A percentile compares a stretch with the other conserved stretches of the same genome.
These are phyloP conservation scores for Xylariaceae sp. DNA, from an alignment of 2,329 filamentous ascomycete species.

Conservation along the genomic window DNA sequence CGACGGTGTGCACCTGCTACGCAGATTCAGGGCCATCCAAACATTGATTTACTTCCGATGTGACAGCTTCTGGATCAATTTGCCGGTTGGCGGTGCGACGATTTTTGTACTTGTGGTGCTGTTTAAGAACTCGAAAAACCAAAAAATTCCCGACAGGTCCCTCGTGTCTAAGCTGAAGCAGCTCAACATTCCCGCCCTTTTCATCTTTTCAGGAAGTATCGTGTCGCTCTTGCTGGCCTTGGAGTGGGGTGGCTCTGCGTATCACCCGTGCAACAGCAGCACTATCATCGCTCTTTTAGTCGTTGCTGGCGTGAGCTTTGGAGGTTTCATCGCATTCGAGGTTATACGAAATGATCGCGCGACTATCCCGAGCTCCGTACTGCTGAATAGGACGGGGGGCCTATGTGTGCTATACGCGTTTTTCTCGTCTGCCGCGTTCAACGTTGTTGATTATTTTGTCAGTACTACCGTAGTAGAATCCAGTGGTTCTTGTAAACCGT, in stretches of 20 bases:
- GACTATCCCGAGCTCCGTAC: slow-evolving; percentile 11
- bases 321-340: slow-evolving; percentile 3
- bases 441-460: slow-evolving; percentile 14
- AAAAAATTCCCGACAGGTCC: slow-evolving; percentile 4
- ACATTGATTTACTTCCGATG: too few species aligned
- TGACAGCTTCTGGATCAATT: slow-evolving; percentile 15
- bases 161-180: slow-evolving; percentile 14
- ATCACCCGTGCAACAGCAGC: slow-evolving; percentile 6
- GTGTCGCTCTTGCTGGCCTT: slow-evolving; percentile 26
- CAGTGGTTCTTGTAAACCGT: too few species aligned
- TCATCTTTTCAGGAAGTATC: slow-evolving; percentile 22
- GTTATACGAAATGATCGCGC: slow-evolving; percentile 6
- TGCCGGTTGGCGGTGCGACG: slow-evolving; percentile 11
- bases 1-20: too few species aligned
- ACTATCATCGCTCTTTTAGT: slow-evolving; percentile 11
- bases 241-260: slow-evolving; percentile 26
- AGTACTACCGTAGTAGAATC: too few species aligned
- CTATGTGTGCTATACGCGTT: slow-evolving; percentile 12
- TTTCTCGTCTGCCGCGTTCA: slow-evolving; percentile 10
- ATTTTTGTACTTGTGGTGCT: slow-evolving; percentile 12
- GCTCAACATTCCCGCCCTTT: slow-evolving; percentile 23
- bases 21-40: too few species aligned
- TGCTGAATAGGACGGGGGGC: slow-evolving; percentile 10
- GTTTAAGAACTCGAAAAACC: slow-evolving; percentile 8
- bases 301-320: slow-evolving; percentile 3